These are phyloP conservation scores for Malassezia vespertilionis DNA, from an alignment of 1,284 basidiomycete genomes.

Conservation along the genomic window DNA sequence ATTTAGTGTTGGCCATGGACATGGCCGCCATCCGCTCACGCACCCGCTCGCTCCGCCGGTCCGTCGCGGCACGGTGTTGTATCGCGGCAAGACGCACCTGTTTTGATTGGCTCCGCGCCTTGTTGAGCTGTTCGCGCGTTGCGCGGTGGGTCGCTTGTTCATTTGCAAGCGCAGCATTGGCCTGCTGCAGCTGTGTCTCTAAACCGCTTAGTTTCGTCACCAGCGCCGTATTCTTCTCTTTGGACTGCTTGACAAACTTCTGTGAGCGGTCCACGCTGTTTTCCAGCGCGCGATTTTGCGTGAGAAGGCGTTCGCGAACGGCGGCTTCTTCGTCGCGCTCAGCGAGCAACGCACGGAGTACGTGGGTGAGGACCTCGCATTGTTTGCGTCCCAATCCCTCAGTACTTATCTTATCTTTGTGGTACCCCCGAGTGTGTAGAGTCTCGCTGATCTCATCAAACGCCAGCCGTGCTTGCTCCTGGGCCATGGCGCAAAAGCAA, in stretches of 20 bases:
- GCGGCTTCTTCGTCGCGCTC: conserved; percentile 18
- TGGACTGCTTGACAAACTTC: conserved; percentile 2
- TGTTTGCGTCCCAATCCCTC: conserved; percentile 5
- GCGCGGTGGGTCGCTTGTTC: conserved; percentile 9
- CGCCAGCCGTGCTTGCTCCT: too few species aligned
- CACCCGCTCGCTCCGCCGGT: conserved; percentile 11
- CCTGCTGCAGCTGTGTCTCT: conserved; percentile 3
- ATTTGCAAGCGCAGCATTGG: conserved; percentile 3
- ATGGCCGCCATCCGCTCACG: conserved; percentile 12
- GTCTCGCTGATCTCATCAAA: conserved; percentile 10
- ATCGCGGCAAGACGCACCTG: conserved; percentile 7
- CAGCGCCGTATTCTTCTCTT: neutral
- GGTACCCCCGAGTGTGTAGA: conserved; percentile 8
- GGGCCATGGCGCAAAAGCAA: neutral
- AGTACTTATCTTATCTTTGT: neutral
- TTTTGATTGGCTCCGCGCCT: conserved; percentile 6
- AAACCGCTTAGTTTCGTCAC: conserved; percentile 7
- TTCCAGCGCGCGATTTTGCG: conserved; percentile 11
- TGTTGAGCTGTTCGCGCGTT: conserved; percentile 13
- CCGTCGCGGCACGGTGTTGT: conserved; percentile 12
- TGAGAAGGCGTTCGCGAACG: conserved; percentile 15
- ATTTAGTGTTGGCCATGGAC: conserved; percentile 8
- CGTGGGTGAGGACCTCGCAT: neutral
- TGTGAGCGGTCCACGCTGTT: conserved; percentile 10
- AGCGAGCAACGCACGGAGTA: conserved; percentile 11